Percentiles rank a stretch among this genome's conserved stretches.
These are phyloP conservation scores for Aspergillus conjunctus DNA, from an alignment of 495 filamentous ascomycete genomes.

Conservation along the genomic window DNA sequence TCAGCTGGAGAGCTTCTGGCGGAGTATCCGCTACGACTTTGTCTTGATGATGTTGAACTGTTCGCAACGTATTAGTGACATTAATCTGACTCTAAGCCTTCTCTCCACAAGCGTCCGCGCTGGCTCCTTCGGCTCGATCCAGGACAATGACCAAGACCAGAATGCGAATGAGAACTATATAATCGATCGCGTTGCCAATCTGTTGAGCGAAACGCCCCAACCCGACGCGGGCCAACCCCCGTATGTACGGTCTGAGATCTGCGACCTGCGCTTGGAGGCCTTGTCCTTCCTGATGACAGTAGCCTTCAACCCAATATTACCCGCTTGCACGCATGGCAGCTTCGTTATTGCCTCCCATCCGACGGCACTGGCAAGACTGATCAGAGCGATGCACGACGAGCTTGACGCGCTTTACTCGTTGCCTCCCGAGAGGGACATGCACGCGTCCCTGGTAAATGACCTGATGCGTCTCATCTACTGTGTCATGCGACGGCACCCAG, in stretches of 20 bases:
- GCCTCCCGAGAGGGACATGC: constrained; percentile 42
- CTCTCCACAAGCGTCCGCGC: constrained; percentile 60
- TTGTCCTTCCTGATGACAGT: constrained; percentile 58
- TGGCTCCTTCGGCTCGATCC: constrained; percentile 63
- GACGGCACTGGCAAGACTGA: constrained; percentile 58
- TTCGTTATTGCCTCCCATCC: constrained; percentile 55
- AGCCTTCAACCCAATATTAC: constrained; percentile 39
- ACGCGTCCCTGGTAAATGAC: constrained; percentile 57
- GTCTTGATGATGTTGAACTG: constrained; percentile 63
- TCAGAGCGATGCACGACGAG: constrained; percentile 64
- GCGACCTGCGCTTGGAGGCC: constrained; percentile 58
- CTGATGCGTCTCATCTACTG: constrained; percentile 63
- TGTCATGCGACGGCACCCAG: constrained; percentile 53
- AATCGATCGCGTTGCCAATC: constrained; percentile 59
- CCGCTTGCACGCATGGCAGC: constrained; percentile 51
- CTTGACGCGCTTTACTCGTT: constrained; percentile 62
- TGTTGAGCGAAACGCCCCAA: constrained; percentile 60
- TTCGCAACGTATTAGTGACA: constrained; percentile 59
- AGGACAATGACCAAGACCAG: constrained; percentile 53
- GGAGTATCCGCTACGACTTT: constrained; percentile 60
- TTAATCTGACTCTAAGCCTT: constrained; percentile 58
- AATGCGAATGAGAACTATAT: constrained; percentile 58
- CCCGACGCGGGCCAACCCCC: constrained; percentile 49
- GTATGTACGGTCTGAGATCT: constrained; percentile 52
- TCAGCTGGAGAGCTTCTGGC: constrained; percentile 59